A percentile compares a stretch with the other conserved stretches of the same genome.
Evolutionary conservation across 495 filamentous ascomycete genomes (phyloP).

Genomic region (Hypoxylon rickii): DNA sequence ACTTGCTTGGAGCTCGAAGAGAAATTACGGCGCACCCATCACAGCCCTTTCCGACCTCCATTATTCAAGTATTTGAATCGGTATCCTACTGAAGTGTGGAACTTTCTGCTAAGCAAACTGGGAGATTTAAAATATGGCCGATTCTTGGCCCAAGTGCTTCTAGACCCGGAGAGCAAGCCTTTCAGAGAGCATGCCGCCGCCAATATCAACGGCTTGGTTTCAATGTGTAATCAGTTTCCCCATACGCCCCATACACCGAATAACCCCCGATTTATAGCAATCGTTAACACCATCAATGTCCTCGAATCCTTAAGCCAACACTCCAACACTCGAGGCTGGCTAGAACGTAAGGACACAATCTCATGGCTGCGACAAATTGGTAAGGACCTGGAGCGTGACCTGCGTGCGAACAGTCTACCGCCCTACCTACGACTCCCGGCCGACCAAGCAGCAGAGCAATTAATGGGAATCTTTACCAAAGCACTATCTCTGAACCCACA

Average conservation of each 20-base stretch:
- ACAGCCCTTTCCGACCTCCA: conserved; percentile 88
- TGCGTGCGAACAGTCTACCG: conserved; percentile 70
- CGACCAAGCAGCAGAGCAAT: conserved; percentile 84
- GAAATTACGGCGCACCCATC: conserved; percentile 83
- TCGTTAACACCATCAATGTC: conserved; percentile 86
- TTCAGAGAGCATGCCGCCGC: conserved; percentile 74
- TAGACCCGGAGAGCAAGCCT: conserved; percentile 71
- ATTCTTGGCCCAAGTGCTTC: conserved; percentile 92
- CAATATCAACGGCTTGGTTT: conserved; percentile 71
- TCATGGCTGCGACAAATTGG: conserved; percentile 72
- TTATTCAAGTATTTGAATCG: conserved; percentile 94
- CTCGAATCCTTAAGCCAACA: conserved; percentile 73
- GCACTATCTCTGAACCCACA: conserved; percentile 73
- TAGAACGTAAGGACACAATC: conserved; percentile 75
- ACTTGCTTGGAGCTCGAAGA: conserved; percentile 87
- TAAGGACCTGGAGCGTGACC: conserved; percentile 72
- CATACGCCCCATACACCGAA: conserved; percentile 63
- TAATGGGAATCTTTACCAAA: conserved; percentile 83
- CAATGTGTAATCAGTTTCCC: conserved; percentile 63
- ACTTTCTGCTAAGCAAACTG: conserved; percentile 73
- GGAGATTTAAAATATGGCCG: conserved; percentile 85
- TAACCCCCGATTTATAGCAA: conserved; percentile 66
- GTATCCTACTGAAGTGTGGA: conserved; percentile 86
- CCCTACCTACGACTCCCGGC: conserved; percentile 78
- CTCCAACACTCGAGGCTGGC: conserved; percentile 66